Evolutionary conservation across 805 yeast genomes (phyloP).

Genomic region (Maudiozyma saulgeensis): DNA sequence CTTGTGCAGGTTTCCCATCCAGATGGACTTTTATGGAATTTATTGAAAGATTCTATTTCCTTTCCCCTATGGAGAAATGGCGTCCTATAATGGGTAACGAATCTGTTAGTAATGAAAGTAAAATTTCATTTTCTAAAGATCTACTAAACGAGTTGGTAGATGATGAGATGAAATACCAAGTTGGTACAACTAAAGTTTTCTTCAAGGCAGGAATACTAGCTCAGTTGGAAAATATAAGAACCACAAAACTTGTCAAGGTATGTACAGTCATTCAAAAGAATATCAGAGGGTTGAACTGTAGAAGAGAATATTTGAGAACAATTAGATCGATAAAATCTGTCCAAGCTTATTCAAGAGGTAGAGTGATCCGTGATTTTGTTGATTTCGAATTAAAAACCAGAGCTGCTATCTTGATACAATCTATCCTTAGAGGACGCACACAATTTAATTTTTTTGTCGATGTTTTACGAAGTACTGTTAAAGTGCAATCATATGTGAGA

Average conservation of each 20-base stretch:
- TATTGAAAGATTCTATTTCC: conserved; percentile 77
- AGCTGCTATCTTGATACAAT: conserved; percentile 71
- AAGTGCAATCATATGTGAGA: conserved; percentile 40
- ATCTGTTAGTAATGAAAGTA: conserved; percentile 41
- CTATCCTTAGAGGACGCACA: conserved; percentile 45
- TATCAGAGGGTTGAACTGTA: conserved; percentile 54
- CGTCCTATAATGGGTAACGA: conserved; percentile 41
- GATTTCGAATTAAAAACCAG: conserved; percentile 45
- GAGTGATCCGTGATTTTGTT: conserved; percentile 44
- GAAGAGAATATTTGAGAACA: conserved; percentile 48
- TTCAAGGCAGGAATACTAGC: conserved; percentile 97
- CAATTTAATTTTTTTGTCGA: conserved; percentile 31
- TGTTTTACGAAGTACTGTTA: conserved; percentile 18
- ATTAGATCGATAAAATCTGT: conserved; percentile 45
- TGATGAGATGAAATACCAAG: conserved; percentile 63
- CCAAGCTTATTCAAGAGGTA: conserved; percentile 63
- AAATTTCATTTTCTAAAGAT: conserved; percentile 51
- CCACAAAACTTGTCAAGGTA: conserved; percentile 62
- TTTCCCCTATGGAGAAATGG: conserved; percentile 65
- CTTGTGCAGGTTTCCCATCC: conserved; percentile 97
- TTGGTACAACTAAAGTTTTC: conserved; percentile 88
- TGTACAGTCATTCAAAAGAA: conserved; percentile 83
- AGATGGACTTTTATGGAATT: conserved; percentile 93
- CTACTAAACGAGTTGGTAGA: conserved; percentile 57
- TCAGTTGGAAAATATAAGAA: conserved; percentile 72